phyloP scores from a whole-genome alignment of 2,329 filamentous ascomycete genomes.

The Calonectria fujianensis region DNA sequence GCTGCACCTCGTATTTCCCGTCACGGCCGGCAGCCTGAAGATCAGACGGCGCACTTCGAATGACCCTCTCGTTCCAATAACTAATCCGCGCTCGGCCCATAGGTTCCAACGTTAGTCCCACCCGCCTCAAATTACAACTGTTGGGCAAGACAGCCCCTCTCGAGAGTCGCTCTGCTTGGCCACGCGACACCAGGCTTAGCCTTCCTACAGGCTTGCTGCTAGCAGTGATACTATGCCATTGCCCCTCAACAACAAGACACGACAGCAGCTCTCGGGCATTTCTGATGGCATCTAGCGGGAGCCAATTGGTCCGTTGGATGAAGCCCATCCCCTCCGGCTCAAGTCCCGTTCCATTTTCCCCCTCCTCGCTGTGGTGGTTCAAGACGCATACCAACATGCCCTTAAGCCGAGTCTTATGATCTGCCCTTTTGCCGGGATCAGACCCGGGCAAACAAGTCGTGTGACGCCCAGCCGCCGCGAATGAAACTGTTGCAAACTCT shows the following conservation, averaged over 20 bases:
- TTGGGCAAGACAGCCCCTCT: slow-evolving; percentile 25
- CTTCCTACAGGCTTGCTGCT: slow-evolving; percentile 14
- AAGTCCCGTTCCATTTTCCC: slow-evolving; percentile 39
- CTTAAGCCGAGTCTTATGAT: slow-evolving; percentile 53
- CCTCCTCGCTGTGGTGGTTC: slow-evolving; percentile 17
- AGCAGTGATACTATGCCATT: slow-evolving; percentile 1
- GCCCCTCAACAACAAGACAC: slow-evolving; percentile 14
- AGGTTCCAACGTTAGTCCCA: slow-evolving; percentile 19
- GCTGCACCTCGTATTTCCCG: slow-evolving; percentile 4
- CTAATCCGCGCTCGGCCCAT: neutral
- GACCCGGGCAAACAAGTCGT: slow-evolving; percentile 46
- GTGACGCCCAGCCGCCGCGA: slow-evolving; percentile 50
- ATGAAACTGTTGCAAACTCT: slow-evolving; percentile 39
- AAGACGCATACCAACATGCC: slow-evolving; percentile 39
- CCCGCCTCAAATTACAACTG: neutral
- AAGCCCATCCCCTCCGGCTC: slow-evolving; percentile 23
- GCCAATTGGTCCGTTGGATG: slow-evolving; percentile 19
- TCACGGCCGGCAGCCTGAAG: neutral
- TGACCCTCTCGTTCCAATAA: slow-evolving; percentile 1
- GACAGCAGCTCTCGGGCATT: neutral
- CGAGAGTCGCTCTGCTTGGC: slow-evolving; percentile 25
- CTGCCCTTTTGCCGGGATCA: slow-evolving; percentile 47
- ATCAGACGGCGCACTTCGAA: slow-evolving; percentile 16
- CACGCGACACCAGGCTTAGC: slow-evolving; percentile 17
- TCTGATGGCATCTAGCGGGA: neutral